Base-by-base conservation (phyloP, 441 rosid genomes). In the Euphorbia celastroides region DNA sequence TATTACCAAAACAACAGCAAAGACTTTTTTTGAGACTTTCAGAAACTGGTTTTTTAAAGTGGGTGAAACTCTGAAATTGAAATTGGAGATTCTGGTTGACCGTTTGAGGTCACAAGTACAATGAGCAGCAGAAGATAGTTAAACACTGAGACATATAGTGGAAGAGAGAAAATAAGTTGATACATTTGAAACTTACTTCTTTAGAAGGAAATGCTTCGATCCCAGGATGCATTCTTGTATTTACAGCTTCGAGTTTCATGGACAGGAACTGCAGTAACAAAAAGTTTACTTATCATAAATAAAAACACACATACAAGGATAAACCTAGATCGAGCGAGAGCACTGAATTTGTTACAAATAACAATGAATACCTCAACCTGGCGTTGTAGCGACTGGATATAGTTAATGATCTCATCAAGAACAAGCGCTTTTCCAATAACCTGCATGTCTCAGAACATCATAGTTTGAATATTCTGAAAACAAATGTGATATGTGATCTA, bases 191-290 rank as follows among this genome's bases (percentile, higher is more conserved):
- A 75, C 83, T 78, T 71, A 84, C 92, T 75, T 83, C 94, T 82
- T 88, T 86, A 2, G 84, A 71, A 78, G 88, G 87, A 68, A 89
- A 89, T 58, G 66, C 88, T 58, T 87, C 94, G 2, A 85, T 80
- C 14, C 78, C 80, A 46, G 87, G 82, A 72, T 28, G 80, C 79
- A 85, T 75, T 81, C 88, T 79, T 28, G 91, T 59, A 71, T 82
- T 89, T 57, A 89, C 91, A 16, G 95, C 90, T 79, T 88, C 96
- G 11, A 92, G 98, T 79, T 92, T 92, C 96, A 89, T 86, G n/a
- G 96, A 92, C 65, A 89, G 74, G 74, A 92, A 92, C 93, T 92
- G 82, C 78, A 78, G 72, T 34, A 52, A 54, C 69, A 72, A 70
- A 65, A 14, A 65, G 51, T 66, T 52, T 20, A 30, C 16, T 48